These are phyloP conservation scores for Eutrema salsugineum DNA, from an alignment of 441 rosid genomes.

Conservation along the genomic window DNA sequence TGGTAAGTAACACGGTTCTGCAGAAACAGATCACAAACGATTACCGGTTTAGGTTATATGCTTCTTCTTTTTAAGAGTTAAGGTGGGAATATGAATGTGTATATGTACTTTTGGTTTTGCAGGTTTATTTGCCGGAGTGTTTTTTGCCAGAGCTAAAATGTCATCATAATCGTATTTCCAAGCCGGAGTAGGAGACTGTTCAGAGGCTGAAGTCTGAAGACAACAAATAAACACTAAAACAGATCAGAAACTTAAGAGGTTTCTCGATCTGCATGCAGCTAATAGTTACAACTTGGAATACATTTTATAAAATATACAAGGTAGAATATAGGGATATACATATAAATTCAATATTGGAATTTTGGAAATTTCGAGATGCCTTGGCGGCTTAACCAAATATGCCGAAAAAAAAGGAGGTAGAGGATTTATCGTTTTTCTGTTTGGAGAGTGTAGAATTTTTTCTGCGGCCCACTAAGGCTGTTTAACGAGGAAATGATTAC, in stretches of 20 bases:
- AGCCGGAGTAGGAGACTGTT: background rate
- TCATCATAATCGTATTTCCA: conserved; percentile 41
- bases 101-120: conserved; percentile 16
- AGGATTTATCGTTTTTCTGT: background rate
- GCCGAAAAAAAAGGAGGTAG: background rate
- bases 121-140: conserved; percentile 86
- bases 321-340: conserved; percentile 7
- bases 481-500: background rate
- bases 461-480: background rate
- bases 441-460: background rate
- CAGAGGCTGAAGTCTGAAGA: conserved; percentile 1
- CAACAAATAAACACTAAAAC: background rate
- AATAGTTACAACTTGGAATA: conserved; percentile 3
- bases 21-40: background rate
- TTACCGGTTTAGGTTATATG: background rate
- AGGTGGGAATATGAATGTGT: background rate
- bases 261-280: background rate
- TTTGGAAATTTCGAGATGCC: background rate
- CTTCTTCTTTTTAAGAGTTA: background rate
- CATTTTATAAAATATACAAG: background rate
- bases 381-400: background rate
- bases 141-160: conserved; percentile 90
- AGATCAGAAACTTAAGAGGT: background rate
- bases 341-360: background rate
- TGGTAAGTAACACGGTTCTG: conserved; percentile 44